Evolutionary conservation across 2,329 filamentous ascomycete species (phyloP), one percentile per base, ranked within the genome.

Genomic region (Paracoccidioides brasiliensis): DNA sequence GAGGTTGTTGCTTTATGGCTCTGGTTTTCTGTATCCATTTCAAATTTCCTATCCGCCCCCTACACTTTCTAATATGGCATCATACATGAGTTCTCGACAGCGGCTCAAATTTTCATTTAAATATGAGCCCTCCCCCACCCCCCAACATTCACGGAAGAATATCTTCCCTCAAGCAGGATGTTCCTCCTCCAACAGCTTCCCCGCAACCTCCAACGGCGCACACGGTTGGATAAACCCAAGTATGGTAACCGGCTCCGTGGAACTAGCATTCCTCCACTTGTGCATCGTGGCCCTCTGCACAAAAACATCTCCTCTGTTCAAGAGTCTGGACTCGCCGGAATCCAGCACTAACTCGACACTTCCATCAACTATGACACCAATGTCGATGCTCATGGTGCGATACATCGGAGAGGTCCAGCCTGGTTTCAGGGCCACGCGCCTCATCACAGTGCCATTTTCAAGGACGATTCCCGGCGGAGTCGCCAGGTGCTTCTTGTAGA

Each of bases 261-360:
- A 58, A 54, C 68, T 72, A 9, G 63, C 59, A 58, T 78, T 78
- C 52, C 66, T 63, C 76, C 75, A 78, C 43, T 69, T 5, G 57
- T 61, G 58, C 58, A 60, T 59, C 37, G 67, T 69, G 0, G 65
- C 67, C 6, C 67, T 52, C 57, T 69, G 67, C 6, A 73, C 61
- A 53, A 57, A 60, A 2, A 70, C 63, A 63, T 73, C 70, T 1
- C 70, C 70, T 5, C 64, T 64, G 35, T 61, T 58, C 55, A 72
- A 55, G 8, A 64, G 57, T 5, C 64, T 62, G 41, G 53, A 64
- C 52, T 69, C 64, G 30, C 70, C 70, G 2, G 64, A 67, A 54
- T 72, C 69, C 38, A 73, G 55, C 2, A 67, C 57, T 6, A 72
- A 56, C 57, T 71, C 69, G 10, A 71, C 63, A 42, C 67, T 64